Percentiles rank a stretch among this genome's conserved stretches.
phyloP scores from a whole-genome alignment of 2,329 filamentous ascomycete species.

The Ceratocystis albifundus region DNA sequence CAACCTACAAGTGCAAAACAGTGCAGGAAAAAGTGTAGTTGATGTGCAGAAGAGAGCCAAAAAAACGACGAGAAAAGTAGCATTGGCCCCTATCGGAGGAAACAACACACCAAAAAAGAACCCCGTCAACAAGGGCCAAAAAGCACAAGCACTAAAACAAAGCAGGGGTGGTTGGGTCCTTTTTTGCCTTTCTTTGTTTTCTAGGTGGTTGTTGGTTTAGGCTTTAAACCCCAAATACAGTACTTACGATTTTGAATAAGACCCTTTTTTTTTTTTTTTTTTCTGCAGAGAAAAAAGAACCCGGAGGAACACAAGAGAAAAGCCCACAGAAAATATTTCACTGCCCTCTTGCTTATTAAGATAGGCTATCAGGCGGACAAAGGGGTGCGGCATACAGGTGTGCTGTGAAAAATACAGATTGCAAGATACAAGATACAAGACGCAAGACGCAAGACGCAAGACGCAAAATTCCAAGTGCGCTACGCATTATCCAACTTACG shows the following conservation, averaged over 20 bases:
- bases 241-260: background rate
- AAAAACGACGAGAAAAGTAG: background rate
- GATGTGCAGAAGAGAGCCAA: too few relatives aligned
- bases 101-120: slow-evolving; percentile 12
- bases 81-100: background rate
- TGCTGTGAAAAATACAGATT: background rate
- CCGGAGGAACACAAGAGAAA: background rate
- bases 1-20: background rate
- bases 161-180: background rate
- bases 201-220: background rate
- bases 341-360: too few relatives aligned
- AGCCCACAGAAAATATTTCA: background rate
- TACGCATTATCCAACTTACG: background rate
- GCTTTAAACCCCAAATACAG: background rate
- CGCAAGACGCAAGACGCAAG: background rate
- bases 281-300: background rate
- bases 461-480: background rate
- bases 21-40: background rate
- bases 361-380: background rate
- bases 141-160: slow-evolving; percentile 6
- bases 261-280: background rate
- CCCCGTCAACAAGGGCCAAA: slow-evolving; percentile 6
- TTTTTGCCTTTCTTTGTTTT: background rate
- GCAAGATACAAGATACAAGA: background rate
- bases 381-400: background rate